Base-by-base conservation (phyloP, 164 flowering plant species). In the Vitis vinifera region DNA sequence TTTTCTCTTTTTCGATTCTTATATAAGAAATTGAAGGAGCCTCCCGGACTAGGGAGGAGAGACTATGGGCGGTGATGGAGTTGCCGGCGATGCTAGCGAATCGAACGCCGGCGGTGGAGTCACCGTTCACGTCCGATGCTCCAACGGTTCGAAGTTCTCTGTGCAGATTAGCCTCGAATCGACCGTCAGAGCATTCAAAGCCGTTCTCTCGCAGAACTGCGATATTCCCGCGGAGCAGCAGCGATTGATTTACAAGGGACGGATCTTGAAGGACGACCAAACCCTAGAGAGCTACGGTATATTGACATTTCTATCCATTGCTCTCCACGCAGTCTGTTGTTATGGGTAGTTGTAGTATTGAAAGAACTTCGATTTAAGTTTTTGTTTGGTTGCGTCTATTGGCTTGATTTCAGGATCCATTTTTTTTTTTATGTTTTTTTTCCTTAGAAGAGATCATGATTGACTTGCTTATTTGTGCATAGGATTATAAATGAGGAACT, bases 221-320 rank as follows among this genome's bases (percentile, higher is more conserved):
- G 87, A 89, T 8, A 66, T 89, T 6, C 88, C 91, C 2, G 78
- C 86, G 4, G 77, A 81, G 44, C 90, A 85, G 29, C 91, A 89
- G 73, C 75, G 94, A 4, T 75, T 89, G 81, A 89, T 89, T 76
- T 89, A 89, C 77, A 89, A 87, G 65, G 93, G 93, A 3, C 88
- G 90, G 77, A 86, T 89, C 78, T 68, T 89, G 69, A 89, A 86
- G 76, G 90, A 89, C 70, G 91, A 89, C 56, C 91, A 86, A 55
- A 82, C 89, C 70, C 83, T 88, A 59, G 65, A 71, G 23, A 85
- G 86, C 82, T 88, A 86, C 63, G 92, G 92, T 88, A 71, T 10
- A 53, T 56, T 55, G 15, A 3, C 10, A 49, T 13, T 55, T 73
- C 11, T 37, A 37, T 37, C 44, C 4, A 37, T 37, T 37, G 44